Evolutionary conservation across 2,329 filamentous ascomycete genomes (phyloP).

Genomic region (Phyllachora maydis): DNA sequence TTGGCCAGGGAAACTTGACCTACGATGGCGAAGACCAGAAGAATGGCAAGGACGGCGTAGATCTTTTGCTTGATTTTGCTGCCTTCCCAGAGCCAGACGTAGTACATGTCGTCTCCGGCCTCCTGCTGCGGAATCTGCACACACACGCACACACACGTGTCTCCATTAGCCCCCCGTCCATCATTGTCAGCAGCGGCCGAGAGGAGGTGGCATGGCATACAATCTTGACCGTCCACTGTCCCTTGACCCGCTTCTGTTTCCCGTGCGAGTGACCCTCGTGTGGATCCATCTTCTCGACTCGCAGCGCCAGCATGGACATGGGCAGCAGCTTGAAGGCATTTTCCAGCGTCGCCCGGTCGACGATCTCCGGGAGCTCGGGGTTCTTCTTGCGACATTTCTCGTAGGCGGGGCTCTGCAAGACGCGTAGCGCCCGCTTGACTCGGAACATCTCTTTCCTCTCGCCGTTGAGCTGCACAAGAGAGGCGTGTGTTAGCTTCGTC

Average conservation of each 20-base stretch:
- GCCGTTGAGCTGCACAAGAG: no score
- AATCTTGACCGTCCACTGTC: constrained; percentile 86
- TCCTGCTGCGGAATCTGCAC: constrained; percentile 98
- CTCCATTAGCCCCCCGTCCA: no score
- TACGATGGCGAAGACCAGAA: constrained; percentile 69
- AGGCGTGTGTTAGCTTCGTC: no score
- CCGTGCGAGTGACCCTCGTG: constrained; percentile 56
- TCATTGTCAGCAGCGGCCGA: no score
- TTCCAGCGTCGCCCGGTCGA: constrained; percentile 71
- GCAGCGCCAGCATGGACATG: constrained; percentile 79
- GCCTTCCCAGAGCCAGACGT: constrained; percentile 91
- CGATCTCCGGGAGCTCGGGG: constrained; percentile 69
- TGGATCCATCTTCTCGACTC: constrained; percentile 66
- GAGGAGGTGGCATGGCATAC: no score
- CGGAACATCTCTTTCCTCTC: constrained; percentile 93
- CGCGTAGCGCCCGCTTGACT: constrained; percentile 94
- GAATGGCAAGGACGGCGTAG: constrained; percentile 66
- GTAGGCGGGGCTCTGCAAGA: constrained; percentile 75
- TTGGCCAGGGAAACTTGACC: no score
- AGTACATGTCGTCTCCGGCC: constrained; percentile 70
- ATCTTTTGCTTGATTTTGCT: constrained; percentile 86
- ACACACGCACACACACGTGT: no score
- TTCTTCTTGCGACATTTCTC: constrained; percentile 80
- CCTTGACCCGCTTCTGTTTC: constrained; percentile 76
- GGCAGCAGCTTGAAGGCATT: constrained; percentile 91